Percentiles rank a stretch among this genome's conserved stretches.
Conservation (phyloP, 2,329 filamentous ascomycete species). For the Trichoderma endophyticum region DNA sequence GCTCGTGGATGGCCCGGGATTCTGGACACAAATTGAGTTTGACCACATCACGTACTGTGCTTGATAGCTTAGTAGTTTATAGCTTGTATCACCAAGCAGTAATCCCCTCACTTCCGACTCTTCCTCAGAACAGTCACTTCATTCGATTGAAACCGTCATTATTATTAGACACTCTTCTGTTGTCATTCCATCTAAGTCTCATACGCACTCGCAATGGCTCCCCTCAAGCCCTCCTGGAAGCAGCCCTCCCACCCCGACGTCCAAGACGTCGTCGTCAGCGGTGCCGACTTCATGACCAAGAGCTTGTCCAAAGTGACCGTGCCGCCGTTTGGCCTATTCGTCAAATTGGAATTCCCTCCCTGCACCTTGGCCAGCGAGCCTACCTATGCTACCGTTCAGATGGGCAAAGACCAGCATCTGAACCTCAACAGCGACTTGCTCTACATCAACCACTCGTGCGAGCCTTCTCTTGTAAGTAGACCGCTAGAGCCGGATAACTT, state of each 20-base stretch:
- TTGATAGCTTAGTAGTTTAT: not conserved
- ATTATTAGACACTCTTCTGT: not conserved
- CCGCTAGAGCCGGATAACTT: too few species aligned
- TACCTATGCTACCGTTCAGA: slow-evolving; percentile 64
- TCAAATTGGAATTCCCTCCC: slow-evolving; percentile 63
- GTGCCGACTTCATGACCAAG: slow-evolving; percentile 56
- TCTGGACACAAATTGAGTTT: not conserved
- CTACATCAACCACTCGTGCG: slow-evolving; percentile 67
- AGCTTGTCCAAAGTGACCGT: slow-evolving; percentile 54
- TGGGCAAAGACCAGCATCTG: slow-evolving; percentile 53
- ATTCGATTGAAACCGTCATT: not conserved
- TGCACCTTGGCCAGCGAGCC: slow-evolving; percentile 53
- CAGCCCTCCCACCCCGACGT: slow-evolving; percentile 59
- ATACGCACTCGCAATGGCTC: slow-evolving; percentile 42
- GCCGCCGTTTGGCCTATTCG: slow-evolving; percentile 62
- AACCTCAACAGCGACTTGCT: slow-evolving; percentile 64
- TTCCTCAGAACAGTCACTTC: not conserved
- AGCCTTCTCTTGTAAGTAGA: slow-evolving; percentile 58
- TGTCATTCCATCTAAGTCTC: not conserved
- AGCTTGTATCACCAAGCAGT: not conserved
- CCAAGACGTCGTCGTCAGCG: slow-evolving; percentile 54
- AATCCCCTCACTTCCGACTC: not conserved
- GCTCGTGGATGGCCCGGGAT: not conserved
- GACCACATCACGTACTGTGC: not conserved
- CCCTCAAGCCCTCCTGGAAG: slow-evolving; percentile 56